phyloP scores from a whole-genome alignment of 2,329 filamentous ascomycete species.

The Claviceps cyperi region DNA sequence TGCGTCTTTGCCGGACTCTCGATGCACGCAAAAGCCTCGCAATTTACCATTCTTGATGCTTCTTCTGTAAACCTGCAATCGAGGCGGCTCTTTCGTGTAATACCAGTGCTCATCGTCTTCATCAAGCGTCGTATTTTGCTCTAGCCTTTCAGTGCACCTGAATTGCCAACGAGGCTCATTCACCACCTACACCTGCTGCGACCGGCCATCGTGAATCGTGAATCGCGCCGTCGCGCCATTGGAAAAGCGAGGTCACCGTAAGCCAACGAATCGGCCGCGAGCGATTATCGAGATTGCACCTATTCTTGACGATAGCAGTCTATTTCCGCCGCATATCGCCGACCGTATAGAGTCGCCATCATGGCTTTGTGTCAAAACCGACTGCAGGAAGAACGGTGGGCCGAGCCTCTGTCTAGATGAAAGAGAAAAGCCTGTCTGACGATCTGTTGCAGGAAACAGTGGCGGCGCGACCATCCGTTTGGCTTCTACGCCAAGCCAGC shows the following conservation, averaged over 20 bases:
- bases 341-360: slow-evolving; percentile 8
- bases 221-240: not conserved
- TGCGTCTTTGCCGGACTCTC: not conserved
- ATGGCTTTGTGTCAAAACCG: slow-evolving; percentile 88
- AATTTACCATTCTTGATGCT: not conserved
- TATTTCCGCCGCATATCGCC: not conserved
- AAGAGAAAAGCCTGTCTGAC: slow-evolving; percentile 9
- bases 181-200: not conserved
- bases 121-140: not conserved
- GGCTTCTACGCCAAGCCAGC: slow-evolving; percentile 89
- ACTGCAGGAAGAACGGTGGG: slow-evolving; percentile 75
- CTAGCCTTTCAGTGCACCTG: not conserved
- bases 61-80: not conserved
- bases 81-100: not conserved
- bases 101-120: not conserved
- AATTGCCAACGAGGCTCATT: not conserved
- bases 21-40: not conserved
- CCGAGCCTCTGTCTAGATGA: slow-evolving; percentile 6
- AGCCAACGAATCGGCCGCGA: not conserved
- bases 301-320: not conserved
- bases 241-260: not conserved
- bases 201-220: not conserved
- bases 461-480: slow-evolving; percentile 93
- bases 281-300: not conserved
- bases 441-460: slow-evolving; percentile 59